Conservation (phyloP, 2,329 filamentous ascomycete genomes). For the Malbranchea cinnamomea region DNA sequence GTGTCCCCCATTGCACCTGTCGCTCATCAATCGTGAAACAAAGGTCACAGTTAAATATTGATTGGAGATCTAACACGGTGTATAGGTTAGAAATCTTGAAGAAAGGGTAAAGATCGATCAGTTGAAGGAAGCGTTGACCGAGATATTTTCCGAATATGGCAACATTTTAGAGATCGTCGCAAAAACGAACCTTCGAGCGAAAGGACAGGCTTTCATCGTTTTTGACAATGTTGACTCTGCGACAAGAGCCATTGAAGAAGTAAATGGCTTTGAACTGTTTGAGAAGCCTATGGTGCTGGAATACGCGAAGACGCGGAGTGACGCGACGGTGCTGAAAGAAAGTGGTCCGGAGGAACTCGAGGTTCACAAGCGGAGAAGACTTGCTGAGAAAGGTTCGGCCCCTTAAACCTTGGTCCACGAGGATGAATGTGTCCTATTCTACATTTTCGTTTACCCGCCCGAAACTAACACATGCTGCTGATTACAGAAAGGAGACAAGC, state of each 20-base stretch:
- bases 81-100: constrained; percentile 64
- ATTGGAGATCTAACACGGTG: no score
- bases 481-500: constrained; percentile 68
- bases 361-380: constrained; percentile 63
- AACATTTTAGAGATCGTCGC: constrained; percentile 70
- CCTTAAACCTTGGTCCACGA: constrained; percentile 1
- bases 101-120: constrained; percentile 74
- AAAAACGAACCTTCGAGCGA: constrained; percentile 79
- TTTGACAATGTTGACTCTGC: constrained; percentile 74
- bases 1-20: constrained; percentile 7
- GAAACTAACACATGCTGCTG: background rate
- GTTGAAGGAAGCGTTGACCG: constrained; percentile 56
- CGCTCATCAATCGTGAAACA: no score
- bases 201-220: constrained; percentile 90
- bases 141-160: constrained; percentile 81
- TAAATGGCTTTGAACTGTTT: constrained; percentile 86
- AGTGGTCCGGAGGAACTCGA: constrained; percentile 74
- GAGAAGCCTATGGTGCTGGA: constrained; percentile 79
- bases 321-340: constrained; percentile 65
- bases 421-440: constrained; percentile 9
- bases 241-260: constrained; percentile 65
- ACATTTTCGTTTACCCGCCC: background rate
- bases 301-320: constrained; percentile 68
- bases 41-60: no score
- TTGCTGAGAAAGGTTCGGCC: constrained; percentile 70